phyloP scores from a whole-genome alignment of 164 flowering plant genomes.

The Dillenia suffruticosa region DNA sequence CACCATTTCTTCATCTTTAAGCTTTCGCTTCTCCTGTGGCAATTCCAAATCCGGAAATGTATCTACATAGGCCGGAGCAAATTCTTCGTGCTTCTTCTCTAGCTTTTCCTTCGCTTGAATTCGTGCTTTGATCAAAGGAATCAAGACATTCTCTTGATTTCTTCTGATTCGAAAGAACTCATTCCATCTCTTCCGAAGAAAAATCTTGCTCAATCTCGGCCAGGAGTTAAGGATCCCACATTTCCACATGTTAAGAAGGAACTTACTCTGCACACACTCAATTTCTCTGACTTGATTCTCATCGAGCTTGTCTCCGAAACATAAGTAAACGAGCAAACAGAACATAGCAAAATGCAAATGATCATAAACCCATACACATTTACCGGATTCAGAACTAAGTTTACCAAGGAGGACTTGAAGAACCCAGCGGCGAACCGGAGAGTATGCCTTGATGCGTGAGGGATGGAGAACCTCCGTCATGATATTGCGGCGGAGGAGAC shows the following conservation, averaged over 20 bases:
- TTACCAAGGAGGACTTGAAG: background rate
- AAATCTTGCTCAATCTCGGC: background rate
- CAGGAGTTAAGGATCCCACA: background rate
- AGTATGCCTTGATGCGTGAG: background rate
- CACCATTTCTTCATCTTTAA: constrained; percentile 15
- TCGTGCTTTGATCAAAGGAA: background rate
- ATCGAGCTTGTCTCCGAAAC: background rate
- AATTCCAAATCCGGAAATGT: too few relatives aligned
- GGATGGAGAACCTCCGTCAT: background rate
- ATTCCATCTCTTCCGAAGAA: background rate
- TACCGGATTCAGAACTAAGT: background rate
- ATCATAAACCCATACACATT: background rate
- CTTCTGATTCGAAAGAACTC: background rate
- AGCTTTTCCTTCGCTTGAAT: too few relatives aligned
- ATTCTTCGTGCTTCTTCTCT: too few relatives aligned
- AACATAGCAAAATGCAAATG: background rate
- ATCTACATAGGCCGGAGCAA: too few relatives aligned
- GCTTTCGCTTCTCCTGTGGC: constrained; percentile 6
- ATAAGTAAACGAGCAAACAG: background rate
- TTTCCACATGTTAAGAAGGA: background rate
- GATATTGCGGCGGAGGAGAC: background rate
- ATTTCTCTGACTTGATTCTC: background rate
- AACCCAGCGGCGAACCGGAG: constrained; percentile 1
- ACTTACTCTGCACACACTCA: background rate
- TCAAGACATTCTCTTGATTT: background rate